Evolutionary conservation across 2,329 filamentous ascomycete genomes (phyloP).

Genomic region (Bipolaris oryzae): DNA sequence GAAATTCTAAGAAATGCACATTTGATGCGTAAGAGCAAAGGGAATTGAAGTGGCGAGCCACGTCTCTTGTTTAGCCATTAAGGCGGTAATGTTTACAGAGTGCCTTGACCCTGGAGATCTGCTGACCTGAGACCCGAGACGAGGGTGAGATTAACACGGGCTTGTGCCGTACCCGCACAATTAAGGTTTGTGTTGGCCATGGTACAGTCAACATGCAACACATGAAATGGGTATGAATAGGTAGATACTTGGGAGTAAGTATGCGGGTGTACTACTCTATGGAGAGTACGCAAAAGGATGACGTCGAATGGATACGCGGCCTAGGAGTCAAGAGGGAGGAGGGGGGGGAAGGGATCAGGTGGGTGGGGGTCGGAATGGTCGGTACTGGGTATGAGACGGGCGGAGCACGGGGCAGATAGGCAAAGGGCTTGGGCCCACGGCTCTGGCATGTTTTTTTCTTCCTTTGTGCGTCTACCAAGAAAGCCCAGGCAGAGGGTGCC

Average conservation of each 20-base stretch:
- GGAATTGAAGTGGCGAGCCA: neutral
- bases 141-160: neutral
- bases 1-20: neutral
- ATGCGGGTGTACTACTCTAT: neutral
- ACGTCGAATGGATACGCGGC: neutral
- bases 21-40: neutral
- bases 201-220: too few relatives aligned
- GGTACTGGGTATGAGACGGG: neutral
- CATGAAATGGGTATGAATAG: too few relatives aligned
- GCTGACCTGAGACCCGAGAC: neutral
- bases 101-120: neutral
- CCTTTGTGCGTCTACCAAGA: neutral
- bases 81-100: neutral
- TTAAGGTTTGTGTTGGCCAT: neutral
- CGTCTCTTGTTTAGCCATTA: too few relatives aligned
- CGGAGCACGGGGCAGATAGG: neutral
- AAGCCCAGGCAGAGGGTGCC: slow-evolving; percentile 1
- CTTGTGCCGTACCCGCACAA: neutral
- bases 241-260: too few relatives aligned
- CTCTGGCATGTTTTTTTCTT: slow-evolving; percentile 2
- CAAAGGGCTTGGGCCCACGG: neutral
- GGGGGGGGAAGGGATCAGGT: neutral
- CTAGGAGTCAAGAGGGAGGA: neutral
- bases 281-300: neutral
- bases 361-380: neutral